These are phyloP conservation scores for Podosphaera fusca DNA, from an alignment of 2,329 filamentous ascomycete species.

Conservation along the genomic window DNA sequence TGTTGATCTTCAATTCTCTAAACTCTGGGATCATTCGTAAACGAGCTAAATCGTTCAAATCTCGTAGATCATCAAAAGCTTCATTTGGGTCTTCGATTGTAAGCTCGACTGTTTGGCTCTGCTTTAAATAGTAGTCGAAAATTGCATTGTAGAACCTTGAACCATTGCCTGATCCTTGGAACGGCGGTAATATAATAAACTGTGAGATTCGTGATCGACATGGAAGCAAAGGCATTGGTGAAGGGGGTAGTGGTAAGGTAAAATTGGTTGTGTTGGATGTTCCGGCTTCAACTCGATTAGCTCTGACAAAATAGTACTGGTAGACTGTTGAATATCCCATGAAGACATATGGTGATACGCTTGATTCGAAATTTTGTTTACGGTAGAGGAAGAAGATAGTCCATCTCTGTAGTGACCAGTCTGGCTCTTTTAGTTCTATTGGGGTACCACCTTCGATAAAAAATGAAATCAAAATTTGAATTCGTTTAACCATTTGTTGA, in stretches of 20 bases:
- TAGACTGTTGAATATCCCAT: slow-evolving; percentile 83
- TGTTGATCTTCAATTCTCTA: slow-evolving; percentile 30
- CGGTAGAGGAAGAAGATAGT: slow-evolving; percentile 73
- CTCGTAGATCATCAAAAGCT: slow-evolving; percentile 57
- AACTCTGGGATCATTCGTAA: slow-evolving; percentile 38
- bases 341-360: slow-evolving; percentile 45
- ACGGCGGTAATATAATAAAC: slow-evolving; percentile 74
- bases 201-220: slow-evolving; percentile 75
- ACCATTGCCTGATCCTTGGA: slow-evolving; percentile 56
- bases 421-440: slow-evolving; percentile 44
- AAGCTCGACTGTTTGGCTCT: slow-evolving; percentile 52
- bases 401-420: slow-evolving; percentile 62
- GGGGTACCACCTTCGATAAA: slow-evolving; percentile 85
- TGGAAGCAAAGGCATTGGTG: slow-evolving; percentile 33
- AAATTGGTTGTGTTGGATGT: slow-evolving; percentile 12
- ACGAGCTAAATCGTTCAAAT: slow-evolving; percentile 46
- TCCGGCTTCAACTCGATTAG: slow-evolving; percentile 15
- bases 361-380: slow-evolving; percentile 27
- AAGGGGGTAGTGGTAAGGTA: slow-evolving; percentile 20
- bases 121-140: slow-evolving; percentile 42
- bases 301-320: slow-evolving; percentile 48
- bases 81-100: slow-evolving; percentile 90
- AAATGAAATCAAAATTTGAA: slow-evolving; percentile 64
- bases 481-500: slow-evolving; percentile 48
- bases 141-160: slow-evolving; percentile 51